Conservation (phyloP, 1,284 basidiomycete species). For the Tremellales sp. region DNA sequence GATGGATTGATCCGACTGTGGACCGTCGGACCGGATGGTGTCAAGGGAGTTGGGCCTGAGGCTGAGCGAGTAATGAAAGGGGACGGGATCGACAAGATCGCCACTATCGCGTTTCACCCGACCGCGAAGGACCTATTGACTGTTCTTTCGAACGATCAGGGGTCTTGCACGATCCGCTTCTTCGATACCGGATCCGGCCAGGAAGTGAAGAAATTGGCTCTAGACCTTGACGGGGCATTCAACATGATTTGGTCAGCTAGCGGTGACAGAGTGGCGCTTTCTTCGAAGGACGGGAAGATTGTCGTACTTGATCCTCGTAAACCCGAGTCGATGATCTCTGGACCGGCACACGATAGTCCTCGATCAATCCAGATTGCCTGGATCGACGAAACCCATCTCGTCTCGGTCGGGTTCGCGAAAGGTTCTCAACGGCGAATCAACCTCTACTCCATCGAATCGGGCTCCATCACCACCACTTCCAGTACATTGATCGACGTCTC, state of each 20-base stretch:
- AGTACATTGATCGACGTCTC: constrained; percentile 49
- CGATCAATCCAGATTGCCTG: constrained; percentile 49
- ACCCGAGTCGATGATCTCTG: constrained; percentile 11
- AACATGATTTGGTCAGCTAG: constrained; percentile 44
- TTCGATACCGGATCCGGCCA: constrained; percentile 36
- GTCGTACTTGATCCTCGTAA: constrained; percentile 48
- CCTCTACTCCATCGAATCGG: constrained; percentile 33
- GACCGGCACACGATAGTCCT: constrained; percentile 46
- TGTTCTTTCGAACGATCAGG: constrained; percentile 46
- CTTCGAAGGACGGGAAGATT: constrained; percentile 48
- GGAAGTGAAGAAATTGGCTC: constrained; percentile 13
- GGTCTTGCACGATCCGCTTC: constrained; percentile 37
- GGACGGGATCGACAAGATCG: constrained; percentile 45
- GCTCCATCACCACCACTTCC: constrained; percentile 24
- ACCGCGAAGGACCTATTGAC: constrained; percentile 46
- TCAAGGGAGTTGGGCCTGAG: constrained; percentile 36
- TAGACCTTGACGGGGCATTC: constrained; percentile 22
- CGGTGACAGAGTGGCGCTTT: constrained; percentile 47
- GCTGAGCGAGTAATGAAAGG: constrained; percentile 30
- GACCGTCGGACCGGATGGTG: constrained; percentile 29
- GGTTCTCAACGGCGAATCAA: constrained; percentile 50
- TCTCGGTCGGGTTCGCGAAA: constrained; percentile 49
- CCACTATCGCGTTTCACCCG: constrained; percentile 46
- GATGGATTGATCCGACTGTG: constrained; percentile 49
- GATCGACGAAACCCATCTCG: constrained; percentile 43